Percentiles rank a stretch among this genome's conserved stretches.
Evolutionary conservation across 1,284 basidiomycete species (phyloP).

Genomic region (Athelia sp.): DNA sequence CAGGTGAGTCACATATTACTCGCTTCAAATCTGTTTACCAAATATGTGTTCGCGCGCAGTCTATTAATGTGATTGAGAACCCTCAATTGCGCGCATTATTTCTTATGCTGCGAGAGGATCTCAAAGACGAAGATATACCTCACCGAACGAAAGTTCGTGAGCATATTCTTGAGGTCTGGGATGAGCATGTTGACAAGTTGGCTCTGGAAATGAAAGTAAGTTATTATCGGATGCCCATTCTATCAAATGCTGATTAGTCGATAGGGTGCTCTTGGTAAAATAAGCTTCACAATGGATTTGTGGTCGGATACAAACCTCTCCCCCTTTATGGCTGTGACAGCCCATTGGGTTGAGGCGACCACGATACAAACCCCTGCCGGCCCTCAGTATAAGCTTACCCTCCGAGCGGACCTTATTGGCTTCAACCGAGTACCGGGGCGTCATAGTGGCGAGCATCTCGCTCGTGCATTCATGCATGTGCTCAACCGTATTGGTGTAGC

Average conservation of each 20-base stretch:
- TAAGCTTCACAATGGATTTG: slow-evolving; percentile 15
- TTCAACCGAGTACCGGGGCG: slow-evolving; percentile 9
- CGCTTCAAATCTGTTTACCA: background rate
- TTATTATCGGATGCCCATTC: background rate
- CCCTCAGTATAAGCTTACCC: slow-evolving; percentile 1
- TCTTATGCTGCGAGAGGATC: slow-evolving; percentile 16
- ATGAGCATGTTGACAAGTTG: slow-evolving; percentile 13
- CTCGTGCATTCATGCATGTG: slow-evolving; percentile 1
- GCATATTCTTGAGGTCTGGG: slow-evolving; percentile 14
- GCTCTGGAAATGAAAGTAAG: slow-evolving; percentile 11
- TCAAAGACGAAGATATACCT: slow-evolving; percentile 16
- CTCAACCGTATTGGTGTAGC: background rate
- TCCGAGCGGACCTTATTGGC: slow-evolving; percentile 9
- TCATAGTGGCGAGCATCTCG: slow-evolving; percentile 14
- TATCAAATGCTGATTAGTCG: background rate
- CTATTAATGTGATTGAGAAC: slow-evolving; percentile 22
- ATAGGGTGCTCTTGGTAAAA: slow-evolving; percentile 11
- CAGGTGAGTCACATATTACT: slow-evolving; percentile 14
- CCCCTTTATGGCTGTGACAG: slow-evolving; percentile 14
- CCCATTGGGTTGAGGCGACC: slow-evolving; percentile 9
- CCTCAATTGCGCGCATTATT: slow-evolving; percentile 23
- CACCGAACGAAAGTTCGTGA: slow-evolving; percentile 18
- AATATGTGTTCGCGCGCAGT: slow-evolving; percentile 11
- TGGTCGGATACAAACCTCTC: slow-evolving; percentile 10
- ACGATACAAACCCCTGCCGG: background rate